Evolutionary conservation across 2,329 filamentous ascomycete species (phyloP).

Genomic region (Colletotrichum sp.): DNA sequence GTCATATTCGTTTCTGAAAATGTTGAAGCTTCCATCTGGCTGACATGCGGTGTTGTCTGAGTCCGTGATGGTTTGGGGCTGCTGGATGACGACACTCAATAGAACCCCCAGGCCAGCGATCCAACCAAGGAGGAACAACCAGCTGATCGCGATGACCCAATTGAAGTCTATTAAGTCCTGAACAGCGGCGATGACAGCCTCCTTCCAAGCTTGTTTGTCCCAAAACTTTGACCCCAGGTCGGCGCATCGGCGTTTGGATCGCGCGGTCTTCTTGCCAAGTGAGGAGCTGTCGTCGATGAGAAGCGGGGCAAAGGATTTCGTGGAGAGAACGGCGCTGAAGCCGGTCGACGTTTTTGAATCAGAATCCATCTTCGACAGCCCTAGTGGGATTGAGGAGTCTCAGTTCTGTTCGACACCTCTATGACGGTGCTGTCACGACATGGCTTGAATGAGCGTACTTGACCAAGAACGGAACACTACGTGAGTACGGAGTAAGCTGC

Average conservation of each 20-base stretch:
- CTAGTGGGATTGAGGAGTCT: background rate
- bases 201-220: background rate
- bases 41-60: conserved; percentile 1
- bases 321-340: background rate
- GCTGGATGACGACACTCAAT: background rate
- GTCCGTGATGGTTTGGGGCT: background rate
- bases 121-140: background rate
- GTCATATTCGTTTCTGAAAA: background rate
- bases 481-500: background rate
- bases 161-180: background rate
- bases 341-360: background rate
- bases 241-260: background rate
- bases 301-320: background rate
- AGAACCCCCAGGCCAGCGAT: background rate
- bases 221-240: background rate
- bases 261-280: background rate
- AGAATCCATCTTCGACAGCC: background rate
- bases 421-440: background rate
- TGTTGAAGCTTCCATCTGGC: conserved; percentile 20
- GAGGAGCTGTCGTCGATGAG: background rate
- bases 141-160: background rate
- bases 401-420: background rate
- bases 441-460: fast-evolving
- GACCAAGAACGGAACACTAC: background rate
- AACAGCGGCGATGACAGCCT: background rate